phyloP scores from a whole-genome alignment of 768 basidiomycete genomes.

The Scleroderma citrinum region DNA sequence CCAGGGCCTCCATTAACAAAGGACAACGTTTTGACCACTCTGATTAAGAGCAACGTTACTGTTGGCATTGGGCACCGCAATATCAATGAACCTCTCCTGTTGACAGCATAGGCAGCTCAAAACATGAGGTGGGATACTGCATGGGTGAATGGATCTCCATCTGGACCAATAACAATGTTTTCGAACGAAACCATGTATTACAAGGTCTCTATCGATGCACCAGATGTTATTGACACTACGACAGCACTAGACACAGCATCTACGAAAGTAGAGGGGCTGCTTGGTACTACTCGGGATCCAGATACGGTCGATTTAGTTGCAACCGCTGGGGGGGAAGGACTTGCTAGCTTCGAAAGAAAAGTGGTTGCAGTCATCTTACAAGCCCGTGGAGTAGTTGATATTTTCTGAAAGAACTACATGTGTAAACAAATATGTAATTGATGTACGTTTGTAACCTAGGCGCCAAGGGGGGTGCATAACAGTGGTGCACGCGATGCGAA shows the following conservation, averaged over 20 bases:
- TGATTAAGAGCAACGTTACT: slow-evolving; percentile 53
- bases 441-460: too few species aligned
- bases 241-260: slow-evolving; percentile 38
- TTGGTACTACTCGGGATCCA: slow-evolving; percentile 28
- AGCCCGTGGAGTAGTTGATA: slow-evolving; percentile 29
- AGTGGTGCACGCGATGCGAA: too few species aligned
- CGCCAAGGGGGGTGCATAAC: too few species aligned
- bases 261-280: slow-evolving; percentile 36
- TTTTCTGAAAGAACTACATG: slow-evolving; percentile 19
- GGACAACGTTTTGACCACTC: slow-evolving; percentile 56
- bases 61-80: slow-evolving; percentile 49
- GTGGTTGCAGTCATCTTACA: slow-evolving; percentile 38
- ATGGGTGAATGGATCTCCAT: slow-evolving; percentile 75
- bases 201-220: slow-evolving; percentile 31
- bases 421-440: not conserved
- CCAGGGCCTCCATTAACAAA: slow-evolving; percentile 71
- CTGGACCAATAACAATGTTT: not conserved
- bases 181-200: not conserved
- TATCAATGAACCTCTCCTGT: slow-evolving; percentile 50
- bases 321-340: slow-evolving; percentile 33
- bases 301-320: slow-evolving; percentile 34
- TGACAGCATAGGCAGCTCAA: slow-evolving; percentile 79
- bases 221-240: slow-evolving; percentile 34
- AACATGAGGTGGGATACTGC: slow-evolving; percentile 81
- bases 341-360: slow-evolving; percentile 41